These are phyloP conservation scores for Leishmania guyanensis DNA, from an alignment of 208 protist species.

Conservation along the genomic window DNA sequence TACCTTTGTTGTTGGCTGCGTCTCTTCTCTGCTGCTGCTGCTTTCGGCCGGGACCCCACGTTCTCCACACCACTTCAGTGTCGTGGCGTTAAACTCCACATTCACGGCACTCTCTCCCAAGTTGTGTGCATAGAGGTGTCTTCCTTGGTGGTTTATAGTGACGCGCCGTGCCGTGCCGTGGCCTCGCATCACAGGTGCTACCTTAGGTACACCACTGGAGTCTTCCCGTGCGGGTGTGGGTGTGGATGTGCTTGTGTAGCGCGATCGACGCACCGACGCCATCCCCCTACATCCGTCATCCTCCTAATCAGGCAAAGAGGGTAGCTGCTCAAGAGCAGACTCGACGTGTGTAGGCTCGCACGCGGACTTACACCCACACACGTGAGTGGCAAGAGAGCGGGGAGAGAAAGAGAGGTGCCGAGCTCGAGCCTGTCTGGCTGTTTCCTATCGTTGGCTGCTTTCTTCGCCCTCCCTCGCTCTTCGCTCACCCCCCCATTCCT, in stretches of 20 bases:
- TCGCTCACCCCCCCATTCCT: background rate
- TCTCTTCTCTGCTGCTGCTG: no score
- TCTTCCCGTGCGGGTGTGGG: background rate
- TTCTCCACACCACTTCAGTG: no score
- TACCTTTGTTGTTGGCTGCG: no score
- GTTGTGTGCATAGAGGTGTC: background rate
- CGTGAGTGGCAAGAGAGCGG: background rate
- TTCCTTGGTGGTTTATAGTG: background rate
- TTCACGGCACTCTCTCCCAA: background rate
- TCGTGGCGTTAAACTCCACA: no score
- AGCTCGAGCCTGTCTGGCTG: background rate
- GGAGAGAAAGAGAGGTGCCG: background rate
- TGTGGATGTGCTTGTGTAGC: background rate
- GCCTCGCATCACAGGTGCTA: background rate
- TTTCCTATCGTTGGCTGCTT: background rate
- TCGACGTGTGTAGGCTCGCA: background rate
- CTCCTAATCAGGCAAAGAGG: background rate
- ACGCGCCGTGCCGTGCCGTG: background rate
- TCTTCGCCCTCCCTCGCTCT: background rate
- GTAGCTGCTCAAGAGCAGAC: background rate
- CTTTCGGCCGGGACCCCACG: no score
- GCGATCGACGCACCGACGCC: background rate
- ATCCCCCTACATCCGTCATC: background rate
- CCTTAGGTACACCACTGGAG: background rate
- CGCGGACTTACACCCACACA: background rate